Evolutionary conservation across 805 yeast species (phyloP), one percentile per base, ranked within the genome.

Genomic region (Cyberlindnera misumaiensis): DNA sequence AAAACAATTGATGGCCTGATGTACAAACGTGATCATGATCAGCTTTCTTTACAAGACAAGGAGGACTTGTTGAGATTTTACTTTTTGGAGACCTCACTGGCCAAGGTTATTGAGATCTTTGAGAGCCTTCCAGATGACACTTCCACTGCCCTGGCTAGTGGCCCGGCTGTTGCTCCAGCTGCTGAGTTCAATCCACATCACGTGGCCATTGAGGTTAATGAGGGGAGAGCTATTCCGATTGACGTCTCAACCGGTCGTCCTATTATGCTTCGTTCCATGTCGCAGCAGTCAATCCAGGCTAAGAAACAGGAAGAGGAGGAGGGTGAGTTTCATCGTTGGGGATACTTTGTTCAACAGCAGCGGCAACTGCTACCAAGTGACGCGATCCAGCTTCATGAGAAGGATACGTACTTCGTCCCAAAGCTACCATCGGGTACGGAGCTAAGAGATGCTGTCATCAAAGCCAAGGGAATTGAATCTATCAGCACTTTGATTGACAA

Each of bases 281-380:
- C 86, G 0, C 82, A 75, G 45, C 79, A 84, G 0, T 72, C 83
- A 3, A 53, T 62, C 11, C 77, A 83, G 52, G 86, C 88, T 12
- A 80, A 76, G 57, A 75, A 73, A 46, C 86, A 83, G 58, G 96
- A 87, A 55, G 80, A 79, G 44, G 97, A 88, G 56, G 97, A 88
- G 65, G 97, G 96, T 51, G 95, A 84, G 53, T 72, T 87, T 46
- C 96, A 85, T 59, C 78, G 83, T 62, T 78, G 87, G 79, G 95
- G 95, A 14, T 76, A 78, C 52, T 84, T 77, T 51, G 79, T 86
- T 47, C 83, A 80, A 55, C 85, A 77, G 52, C 75, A 80, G 43
- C 51, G 60, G 13, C 62, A 64, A 46, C 35, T 47, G 39, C 33
- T 51, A n/a, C 56, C 55, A 13, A 40, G 40, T 11, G 49, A 49